These are phyloP conservation scores for Termitomyces titanicus DNA, from an alignment of 768 basidiomycete species.

Conservation along the genomic window DNA sequence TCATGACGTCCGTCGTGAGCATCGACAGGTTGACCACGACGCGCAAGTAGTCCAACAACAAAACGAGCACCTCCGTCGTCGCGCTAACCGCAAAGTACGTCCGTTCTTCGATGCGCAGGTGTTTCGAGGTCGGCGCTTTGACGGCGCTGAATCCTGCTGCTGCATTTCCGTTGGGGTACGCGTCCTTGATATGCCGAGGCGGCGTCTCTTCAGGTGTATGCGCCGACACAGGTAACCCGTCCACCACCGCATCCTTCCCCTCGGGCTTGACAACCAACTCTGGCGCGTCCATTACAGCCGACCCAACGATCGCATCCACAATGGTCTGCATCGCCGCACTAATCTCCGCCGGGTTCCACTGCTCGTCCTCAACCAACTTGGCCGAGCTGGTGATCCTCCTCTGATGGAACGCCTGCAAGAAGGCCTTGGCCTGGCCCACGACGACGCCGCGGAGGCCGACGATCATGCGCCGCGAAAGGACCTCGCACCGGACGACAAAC, in stretches of 20 bases:
- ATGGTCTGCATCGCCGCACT: constrained; percentile 60
- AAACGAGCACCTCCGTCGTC: constrained; percentile 66
- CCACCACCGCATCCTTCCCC: neutral
- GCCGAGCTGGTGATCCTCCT: constrained; percentile 74
- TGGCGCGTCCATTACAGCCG: constrained; percentile 77
- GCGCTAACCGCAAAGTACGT: constrained; percentile 85
- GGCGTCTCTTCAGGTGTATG: neutral
- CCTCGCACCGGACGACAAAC: constrained; percentile 87
- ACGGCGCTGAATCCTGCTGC: constrained; percentile 1
- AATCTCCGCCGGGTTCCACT: constrained; percentile 85
- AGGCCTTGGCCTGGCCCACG: constrained; percentile 86
- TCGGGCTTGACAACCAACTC: constrained; percentile 49
- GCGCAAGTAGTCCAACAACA: constrained; percentile 83
- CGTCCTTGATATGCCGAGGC: neutral
- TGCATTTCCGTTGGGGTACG: neutral
- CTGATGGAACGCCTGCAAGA: constrained; percentile 86
- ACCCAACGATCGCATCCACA: constrained; percentile 72
- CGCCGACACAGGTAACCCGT: neutral
- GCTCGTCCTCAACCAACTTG: constrained; percentile 92
- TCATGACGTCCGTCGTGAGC: constrained; percentile 94
- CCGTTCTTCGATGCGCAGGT: constrained; percentile 76
- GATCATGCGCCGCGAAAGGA: constrained; percentile 86
- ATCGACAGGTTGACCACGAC: constrained; percentile 85
- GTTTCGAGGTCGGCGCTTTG: constrained; percentile 40
- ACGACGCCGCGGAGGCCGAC: constrained; percentile 86